Evolutionary conservation across 1,139 yeast species (phyloP).

Genomic region (Spathaspora sp.): DNA sequence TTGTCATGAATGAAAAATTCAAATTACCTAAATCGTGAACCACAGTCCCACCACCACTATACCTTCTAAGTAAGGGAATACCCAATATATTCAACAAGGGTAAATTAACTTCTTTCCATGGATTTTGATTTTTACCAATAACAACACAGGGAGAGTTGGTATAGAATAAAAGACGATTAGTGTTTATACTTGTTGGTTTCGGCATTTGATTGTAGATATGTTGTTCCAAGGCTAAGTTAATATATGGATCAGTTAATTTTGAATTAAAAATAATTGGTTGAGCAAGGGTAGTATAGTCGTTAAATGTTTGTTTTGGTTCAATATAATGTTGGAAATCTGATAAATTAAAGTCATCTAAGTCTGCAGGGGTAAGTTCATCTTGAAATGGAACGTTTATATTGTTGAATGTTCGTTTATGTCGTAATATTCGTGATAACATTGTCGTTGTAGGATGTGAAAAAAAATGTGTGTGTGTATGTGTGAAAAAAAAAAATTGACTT

Average conservation of each 20-base stretch:
- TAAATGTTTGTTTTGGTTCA: conserved; percentile 23
- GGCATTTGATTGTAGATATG: conserved; percentile 71
- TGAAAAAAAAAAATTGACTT: conserved; percentile 3
- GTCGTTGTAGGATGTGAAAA: neutral
- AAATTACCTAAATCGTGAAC: conserved; percentile 93
- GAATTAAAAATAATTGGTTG: conserved; percentile 43
- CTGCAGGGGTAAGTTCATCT: conserved; percentile 36
- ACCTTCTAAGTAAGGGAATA: conserved; percentile 74
- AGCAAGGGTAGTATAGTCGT: conserved; percentile 8
- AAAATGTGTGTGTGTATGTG: neutral
- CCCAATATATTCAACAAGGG: conserved; percentile 51
- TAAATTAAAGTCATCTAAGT: conserved; percentile 37
- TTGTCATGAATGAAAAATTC: conserved; percentile 80
- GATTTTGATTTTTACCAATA: conserved; percentile 94
- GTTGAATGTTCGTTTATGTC: conserved; percentile 9
- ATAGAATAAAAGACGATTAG: conserved; percentile 67
- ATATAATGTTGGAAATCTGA: conserved; percentile 41
- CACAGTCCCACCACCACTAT: conserved; percentile 96
- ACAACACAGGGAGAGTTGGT: conserved; percentile 84
- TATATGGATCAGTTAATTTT: conserved; percentile 59
- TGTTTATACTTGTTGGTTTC: conserved; percentile 21
- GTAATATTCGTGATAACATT: neutral
- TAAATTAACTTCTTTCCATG: conserved; percentile 83
- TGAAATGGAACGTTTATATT: conserved; percentile 35
- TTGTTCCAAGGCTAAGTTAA: conserved; percentile 82